phyloP scores from a whole-genome alignment of 1,139 yeast species.

The Candida anutae region DNA sequence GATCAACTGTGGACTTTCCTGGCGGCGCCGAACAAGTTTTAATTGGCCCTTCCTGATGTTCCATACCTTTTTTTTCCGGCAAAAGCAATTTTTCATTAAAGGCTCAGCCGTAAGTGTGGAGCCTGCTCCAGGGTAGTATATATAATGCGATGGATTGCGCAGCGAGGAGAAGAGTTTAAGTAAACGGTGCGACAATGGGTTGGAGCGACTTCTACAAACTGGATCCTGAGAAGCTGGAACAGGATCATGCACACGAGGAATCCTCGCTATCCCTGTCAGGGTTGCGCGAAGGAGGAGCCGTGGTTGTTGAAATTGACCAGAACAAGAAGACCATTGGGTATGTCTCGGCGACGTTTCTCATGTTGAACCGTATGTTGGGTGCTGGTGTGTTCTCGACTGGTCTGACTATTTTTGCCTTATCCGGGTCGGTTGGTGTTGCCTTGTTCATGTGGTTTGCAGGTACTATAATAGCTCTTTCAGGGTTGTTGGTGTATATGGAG shows the following conservation, averaged over 20 bases:
- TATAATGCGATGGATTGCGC: too few species aligned
- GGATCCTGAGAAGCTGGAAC: too few species aligned
- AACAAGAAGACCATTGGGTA: conserved; percentile 56
- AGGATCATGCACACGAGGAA: too few species aligned
- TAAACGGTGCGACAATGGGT: too few species aligned
- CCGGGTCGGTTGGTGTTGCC: conserved; percentile 73
- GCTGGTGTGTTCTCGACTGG: conserved; percentile 86
- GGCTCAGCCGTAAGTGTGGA: too few species aligned
- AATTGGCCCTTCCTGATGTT: too few species aligned
- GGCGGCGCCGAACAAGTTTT: too few species aligned
- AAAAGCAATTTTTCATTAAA: too few species aligned
- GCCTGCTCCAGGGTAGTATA: too few species aligned
- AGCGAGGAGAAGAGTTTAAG: conserved; percentile 1
- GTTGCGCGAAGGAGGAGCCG: conserved; percentile 20
- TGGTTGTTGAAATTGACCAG: conserved; percentile 39
- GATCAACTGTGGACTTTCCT: too few species aligned
- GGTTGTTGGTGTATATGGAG: conserved; percentile 73
- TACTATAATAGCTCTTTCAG: conserved; percentile 63
- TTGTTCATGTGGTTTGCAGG: conserved; percentile 75
- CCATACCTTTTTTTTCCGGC: too few species aligned
- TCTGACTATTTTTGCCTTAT: conserved; percentile 58
- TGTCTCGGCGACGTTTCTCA: conserved; percentile 59
- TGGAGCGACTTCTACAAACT: conserved; percentile 7
- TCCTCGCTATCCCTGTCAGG: too few species aligned
- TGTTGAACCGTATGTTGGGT: conserved; percentile 77